phyloP scores from a whole-genome alignment of 805 yeast genomes.

The Priceomyces haplophilus region DNA sequence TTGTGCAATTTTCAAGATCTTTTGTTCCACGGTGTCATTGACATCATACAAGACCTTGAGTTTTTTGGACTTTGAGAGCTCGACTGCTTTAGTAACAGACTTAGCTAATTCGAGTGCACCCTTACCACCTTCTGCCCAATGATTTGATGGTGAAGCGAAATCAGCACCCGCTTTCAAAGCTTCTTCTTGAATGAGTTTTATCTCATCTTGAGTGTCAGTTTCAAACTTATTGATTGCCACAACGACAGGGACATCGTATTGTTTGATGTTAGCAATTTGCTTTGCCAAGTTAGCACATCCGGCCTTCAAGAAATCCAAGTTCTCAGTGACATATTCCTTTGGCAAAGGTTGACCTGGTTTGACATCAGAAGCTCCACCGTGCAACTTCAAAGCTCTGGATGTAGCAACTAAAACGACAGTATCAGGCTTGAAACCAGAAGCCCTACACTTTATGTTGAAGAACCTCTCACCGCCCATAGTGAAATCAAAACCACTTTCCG shows the following conservation, averaged over 20 bases:
- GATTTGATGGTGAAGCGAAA: slow-evolving; percentile 86
- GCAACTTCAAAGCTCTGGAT: slow-evolving; percentile 92
- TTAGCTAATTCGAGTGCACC: slow-evolving; percentile 86
- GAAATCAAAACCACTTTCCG: slow-evolving; percentile 98
- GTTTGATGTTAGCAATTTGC: slow-evolving; percentile 82
- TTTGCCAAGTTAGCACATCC: slow-evolving; percentile 89
- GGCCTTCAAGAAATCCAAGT: slow-evolving; percentile 67
- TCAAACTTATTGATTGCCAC: slow-evolving; percentile 90
- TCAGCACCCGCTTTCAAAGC: slow-evolving; percentile 89
- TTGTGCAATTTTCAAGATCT: slow-evolving; percentile 72
- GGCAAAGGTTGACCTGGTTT: slow-evolving; percentile 91
- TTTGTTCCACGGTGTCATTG: slow-evolving; percentile 71
- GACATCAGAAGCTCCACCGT: slow-evolving; percentile 97
- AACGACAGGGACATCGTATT: slow-evolving; percentile 86
- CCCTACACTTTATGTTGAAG: slow-evolving; percentile 91
- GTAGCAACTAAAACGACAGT: slow-evolving; percentile 94
- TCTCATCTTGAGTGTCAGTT: slow-evolving; percentile 78
- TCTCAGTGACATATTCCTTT: slow-evolving; percentile 73
- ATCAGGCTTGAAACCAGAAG: slow-evolving; percentile 85
- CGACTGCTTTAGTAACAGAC: slow-evolving; percentile 73
- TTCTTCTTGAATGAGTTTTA: slow-evolving; percentile 72
- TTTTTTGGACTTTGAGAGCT: slow-evolving; percentile 31
- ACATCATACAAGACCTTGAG: slow-evolving; percentile 65
- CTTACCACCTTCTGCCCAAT: slow-evolving; percentile 93
- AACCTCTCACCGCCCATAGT: slow-evolving; percentile 99